Base-by-base conservation (phyloP, 345 rosid species). In the Jatropha curcas region DNA sequence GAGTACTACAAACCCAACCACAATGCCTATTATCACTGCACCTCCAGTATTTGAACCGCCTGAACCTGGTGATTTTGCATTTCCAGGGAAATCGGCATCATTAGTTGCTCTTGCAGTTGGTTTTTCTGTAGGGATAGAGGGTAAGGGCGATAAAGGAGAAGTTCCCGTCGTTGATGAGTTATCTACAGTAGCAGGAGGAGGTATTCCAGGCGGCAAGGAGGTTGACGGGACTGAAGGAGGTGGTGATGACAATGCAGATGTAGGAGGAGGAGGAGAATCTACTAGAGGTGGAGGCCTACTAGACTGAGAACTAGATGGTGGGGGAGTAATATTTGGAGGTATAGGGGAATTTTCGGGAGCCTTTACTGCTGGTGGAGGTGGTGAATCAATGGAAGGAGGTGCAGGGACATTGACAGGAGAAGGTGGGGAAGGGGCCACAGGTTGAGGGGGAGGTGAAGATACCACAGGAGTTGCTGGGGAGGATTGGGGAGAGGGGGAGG, bases 31-130 rank as follows among this genome's bases (percentile, higher is more conserved):
- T 68, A 87, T 91, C 55, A 82, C 90, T 0, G 85, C 82, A 74
- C 85, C 93, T 63, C 87, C 96, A 57, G 83, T 60, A 60, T 79
- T 84, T 72, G 88, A 66, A 50, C 86, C 87, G 50, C 82, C 77
- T 24, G 86, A 56, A 48, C 73, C 56, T 27, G 48, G 48, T 6
- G 97, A 71, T 33, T 85, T 61, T 43, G 86, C 68, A 81, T 76
- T 82, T 57, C 41, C 83, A 35, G 83, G 48, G 45, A 51, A 81
- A 81, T 65, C 52, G 6, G 78, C 81, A 55, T 59, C 79, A 71
- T 80, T 77, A 39, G 96, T 88, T 58, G 91, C 48, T 82, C 77
- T 84, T 39, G 92, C 97, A 25, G 81, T 87, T 65, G 98, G 98
- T 79, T 90, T 92, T 82, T 92, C 92, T 0, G 83, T 79, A 14